Base-by-base conservation (phyloP, 768 basidiomycete species). In the Pholiota molesta region DNA sequence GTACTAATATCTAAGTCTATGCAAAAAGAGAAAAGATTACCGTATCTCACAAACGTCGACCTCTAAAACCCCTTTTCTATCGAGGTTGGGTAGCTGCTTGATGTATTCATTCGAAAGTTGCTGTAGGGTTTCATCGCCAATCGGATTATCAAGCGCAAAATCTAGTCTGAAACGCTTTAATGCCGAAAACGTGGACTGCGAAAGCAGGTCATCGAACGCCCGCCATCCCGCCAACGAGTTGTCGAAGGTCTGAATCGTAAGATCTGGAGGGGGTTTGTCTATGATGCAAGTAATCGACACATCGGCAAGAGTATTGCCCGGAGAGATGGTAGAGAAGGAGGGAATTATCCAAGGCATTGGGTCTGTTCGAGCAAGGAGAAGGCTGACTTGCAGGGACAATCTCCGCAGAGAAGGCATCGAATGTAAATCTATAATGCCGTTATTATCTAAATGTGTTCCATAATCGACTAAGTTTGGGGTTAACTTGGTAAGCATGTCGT, bases 181-280 rank as follows among this genome's bases (percentile, higher is more conserved):
- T 9, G 63, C 16, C 14, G 61, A 42, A 55, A 74, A 73, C 8
- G 62, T 64, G 2, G 66, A 55, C 42, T 69, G 65, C 1, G 52
- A 54, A n/a, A 74, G 67, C 19, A 73, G 64, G 16, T 68, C 60
- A 47, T 72, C 72, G 19, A 72, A 65, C 11, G 62, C 56, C 33
- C 65, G 66, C 72, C 71, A 73, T 10, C 65, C 67, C 19, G 57
- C 58, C 2, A 73, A 60, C 19, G 60, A 61, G 3, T 62, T 62
- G 31, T 68, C 60, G 52, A 68, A 68, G 11, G 62, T 59, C 51
- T 68, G 57, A 4, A 67, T 52, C 1, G 69, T 69, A 33, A 71
- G 49, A 44, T 61, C 60, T 6, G 71, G 73, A 1, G 72, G 66
- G 0, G 71, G 71, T n/a, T 70, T 68, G 59, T 73, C 71, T 3